Evolutionary conservation across 371 early-diverging fungal genomes (phyloP), one percentile per base, ranked within the genome.

Genomic region (Batkoa obscura): DNA sequence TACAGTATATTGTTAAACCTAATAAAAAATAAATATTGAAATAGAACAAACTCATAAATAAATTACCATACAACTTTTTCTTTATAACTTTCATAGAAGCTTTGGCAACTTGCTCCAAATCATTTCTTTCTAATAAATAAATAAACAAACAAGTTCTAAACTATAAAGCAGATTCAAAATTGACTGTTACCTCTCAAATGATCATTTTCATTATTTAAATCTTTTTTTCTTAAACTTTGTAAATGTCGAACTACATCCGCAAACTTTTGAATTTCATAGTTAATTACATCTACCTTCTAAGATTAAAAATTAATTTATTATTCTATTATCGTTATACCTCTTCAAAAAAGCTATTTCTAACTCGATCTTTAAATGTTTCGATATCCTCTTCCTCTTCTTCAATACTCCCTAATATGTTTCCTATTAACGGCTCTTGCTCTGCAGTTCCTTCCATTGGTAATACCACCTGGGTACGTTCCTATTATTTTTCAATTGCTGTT

Each of bases 1-100:
- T 45, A n/a, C 45, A 45, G n/a, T 45, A 45, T 4, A 45, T 45
- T 3, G 45, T 45, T 15, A 45, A 23, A 45, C 15, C 45, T 45
- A 9, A 15, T 45, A n/a, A 3, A n/a, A 8, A 45, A 45, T 9
- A 9, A 45, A 8, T 4, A 4, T 8, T 9, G 17, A 12, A 9
- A 3, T 45, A n/a, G 3, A 15, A 45, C 4, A 45, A 45, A 39
- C 5, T 39, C 12, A 8, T 8, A 39, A 39, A 8, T 39, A 39
- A 12, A 45, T 45, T 45, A 45, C 45, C 45, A 23, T 45, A 45
- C 17, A 45, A 45, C n/a, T 45, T 45, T 45, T 45, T 45, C 45
- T 45, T 45, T 3, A 45, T 23, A n/a, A 45, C 45, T 45, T 12
- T 15, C 45, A 45, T 45, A 4, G 45, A 45, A 15, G 17, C 45